Conservation (phyloP, 2,329 filamentous ascomycete species). For the Chaetomiaceae sp. region DNA sequence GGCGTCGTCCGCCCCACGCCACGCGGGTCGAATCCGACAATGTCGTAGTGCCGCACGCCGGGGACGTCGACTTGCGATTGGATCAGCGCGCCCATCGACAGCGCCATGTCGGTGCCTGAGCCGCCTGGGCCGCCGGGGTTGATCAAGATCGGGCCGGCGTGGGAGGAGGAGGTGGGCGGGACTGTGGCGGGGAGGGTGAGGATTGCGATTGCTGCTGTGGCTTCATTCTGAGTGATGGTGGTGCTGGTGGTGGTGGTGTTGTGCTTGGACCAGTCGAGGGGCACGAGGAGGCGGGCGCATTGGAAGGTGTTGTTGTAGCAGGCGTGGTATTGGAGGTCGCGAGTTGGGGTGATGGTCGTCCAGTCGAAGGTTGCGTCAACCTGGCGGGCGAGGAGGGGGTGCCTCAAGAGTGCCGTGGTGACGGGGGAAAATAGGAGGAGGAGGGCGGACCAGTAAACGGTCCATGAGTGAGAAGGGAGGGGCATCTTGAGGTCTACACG, state of each 20-base stretch:
- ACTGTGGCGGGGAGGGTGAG: conserved; percentile 31
- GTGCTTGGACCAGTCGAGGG: conserved; percentile 36
- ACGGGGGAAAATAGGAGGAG: conserved; percentile 1
- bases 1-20: conserved; percentile 38
- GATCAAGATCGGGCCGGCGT: conserved; percentile 37
- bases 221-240: not conserved
- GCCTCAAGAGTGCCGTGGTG: not conserved
- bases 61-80: conserved; percentile 33
- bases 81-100: conserved; percentile 27
- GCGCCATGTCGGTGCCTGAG: conserved; percentile 32
- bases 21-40: conserved; percentile 45
- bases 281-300: conserved; percentile 41
- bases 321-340: conserved; percentile 13
- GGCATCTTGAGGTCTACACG: not conserved
- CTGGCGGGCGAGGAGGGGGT: conserved; percentile 2
- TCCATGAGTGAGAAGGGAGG: not conserved
- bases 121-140: conserved; percentile 45
- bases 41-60: conserved; percentile 32
- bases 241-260: conserved; percentile 28
- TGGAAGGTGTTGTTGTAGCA: conserved; percentile 24
- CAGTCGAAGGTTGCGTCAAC: conserved; percentile 6
- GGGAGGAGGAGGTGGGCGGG: conserved; percentile 30
- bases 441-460: conserved; percentile 3
- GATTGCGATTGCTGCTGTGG: conserved; percentile 34
- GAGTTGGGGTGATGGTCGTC: conserved; percentile 11